Conservation (phyloP, 2,329 filamentous ascomycete species). For the Massarina eburnea region DNA sequence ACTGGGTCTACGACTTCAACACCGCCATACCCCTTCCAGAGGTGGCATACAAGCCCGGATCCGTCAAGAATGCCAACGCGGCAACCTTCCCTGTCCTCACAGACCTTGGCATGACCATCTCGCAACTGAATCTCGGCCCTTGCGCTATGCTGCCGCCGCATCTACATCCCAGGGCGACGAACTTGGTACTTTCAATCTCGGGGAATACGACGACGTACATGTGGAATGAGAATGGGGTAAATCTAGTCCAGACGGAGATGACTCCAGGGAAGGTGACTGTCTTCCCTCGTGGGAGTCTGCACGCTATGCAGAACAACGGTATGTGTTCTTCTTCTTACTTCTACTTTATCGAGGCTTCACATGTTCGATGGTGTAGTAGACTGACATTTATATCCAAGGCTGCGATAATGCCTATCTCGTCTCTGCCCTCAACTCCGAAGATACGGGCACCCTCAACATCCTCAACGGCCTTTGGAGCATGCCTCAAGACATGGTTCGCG, state of each 20-base stretch:
- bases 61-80: slow-evolving; percentile 55
- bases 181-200: slow-evolving; percentile 51
- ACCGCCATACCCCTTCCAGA: slow-evolving; percentile 40
- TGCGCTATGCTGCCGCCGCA: slow-evolving; percentile 57
- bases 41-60: slow-evolving; percentile 50
- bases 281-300: slow-evolving; percentile 52
- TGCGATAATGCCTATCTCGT: slow-evolving; percentile 54
- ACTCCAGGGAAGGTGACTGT: slow-evolving; percentile 52
- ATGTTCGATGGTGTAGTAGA: background rate
- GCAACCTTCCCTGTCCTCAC: slow-evolving; percentile 54
- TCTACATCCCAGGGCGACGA: slow-evolving; percentile 53
- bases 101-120: slow-evolving; percentile 52
- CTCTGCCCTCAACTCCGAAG: slow-evolving; percentile 52
- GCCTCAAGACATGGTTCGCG: slow-evolving; percentile 46
- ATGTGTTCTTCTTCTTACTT: slow-evolving; percentile 16
- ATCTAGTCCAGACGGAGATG: slow-evolving; percentile 45
- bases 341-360: background rate
- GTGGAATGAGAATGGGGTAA: slow-evolving; percentile 55
- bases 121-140: slow-evolving; percentile 50
- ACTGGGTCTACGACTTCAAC: slow-evolving; percentile 56
- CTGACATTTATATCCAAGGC: slow-evolving; percentile 27
- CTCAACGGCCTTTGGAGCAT: slow-evolving; percentile 47
- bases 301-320: slow-evolving; percentile 56
- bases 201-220: slow-evolving; percentile 57
- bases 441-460: slow-evolving; percentile 54